Evolutionary conservation across 208 protist species (phyloP).

Genomic region (Leishmania tropica): DNA sequence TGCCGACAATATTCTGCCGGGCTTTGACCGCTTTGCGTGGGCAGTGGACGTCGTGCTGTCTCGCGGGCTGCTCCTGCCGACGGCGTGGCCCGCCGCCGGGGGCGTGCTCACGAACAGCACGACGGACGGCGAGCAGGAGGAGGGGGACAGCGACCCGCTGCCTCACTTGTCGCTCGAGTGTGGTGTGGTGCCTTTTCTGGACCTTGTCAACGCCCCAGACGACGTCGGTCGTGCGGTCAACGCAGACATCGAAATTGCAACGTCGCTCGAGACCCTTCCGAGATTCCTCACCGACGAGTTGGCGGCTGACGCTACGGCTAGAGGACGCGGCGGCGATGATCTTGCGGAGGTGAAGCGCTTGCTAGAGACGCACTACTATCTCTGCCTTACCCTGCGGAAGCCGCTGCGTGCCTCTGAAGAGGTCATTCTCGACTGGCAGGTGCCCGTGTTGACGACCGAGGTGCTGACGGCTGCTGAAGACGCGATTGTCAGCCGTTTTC

Average conservation of each 20-base stretch:
- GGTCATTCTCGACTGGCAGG: slow-evolving; percentile 71
- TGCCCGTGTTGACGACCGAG: slow-evolving; percentile 46
- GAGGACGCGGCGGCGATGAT: slow-evolving; percentile 24
- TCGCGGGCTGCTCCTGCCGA: slow-evolving; percentile 57
- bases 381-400: slow-evolving; percentile 58
- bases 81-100: slow-evolving; percentile 40
- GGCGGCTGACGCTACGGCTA: slow-evolving; percentile 27
- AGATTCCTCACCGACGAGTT: slow-evolving; percentile 64
- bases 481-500: slow-evolving; percentile 50
- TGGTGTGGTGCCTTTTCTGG: slow-evolving; percentile 81
- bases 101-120: neutral
- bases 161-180: slow-evolving; percentile 38
- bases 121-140: neutral
- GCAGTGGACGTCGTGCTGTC: slow-evolving; percentile 71
- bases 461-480: slow-evolving; percentile 46
- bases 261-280: slow-evolving; percentile 63
- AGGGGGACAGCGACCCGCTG: neutral
- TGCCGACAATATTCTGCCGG: slow-evolving; percentile 49
- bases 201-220: slow-evolving; percentile 76
- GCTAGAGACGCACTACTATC: slow-evolving; percentile 63
- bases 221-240: slow-evolving; percentile 46
- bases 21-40: slow-evolving; percentile 47
- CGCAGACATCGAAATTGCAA: slow-evolving; percentile 69
- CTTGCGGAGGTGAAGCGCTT: slow-evolving; percentile 19
- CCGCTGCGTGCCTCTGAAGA: slow-evolving; percentile 68